These are phyloP conservation scores for Apiospora rasikravindrae DNA, from an alignment of 2,329 filamentous ascomycete species.

Conservation along the genomic window DNA sequence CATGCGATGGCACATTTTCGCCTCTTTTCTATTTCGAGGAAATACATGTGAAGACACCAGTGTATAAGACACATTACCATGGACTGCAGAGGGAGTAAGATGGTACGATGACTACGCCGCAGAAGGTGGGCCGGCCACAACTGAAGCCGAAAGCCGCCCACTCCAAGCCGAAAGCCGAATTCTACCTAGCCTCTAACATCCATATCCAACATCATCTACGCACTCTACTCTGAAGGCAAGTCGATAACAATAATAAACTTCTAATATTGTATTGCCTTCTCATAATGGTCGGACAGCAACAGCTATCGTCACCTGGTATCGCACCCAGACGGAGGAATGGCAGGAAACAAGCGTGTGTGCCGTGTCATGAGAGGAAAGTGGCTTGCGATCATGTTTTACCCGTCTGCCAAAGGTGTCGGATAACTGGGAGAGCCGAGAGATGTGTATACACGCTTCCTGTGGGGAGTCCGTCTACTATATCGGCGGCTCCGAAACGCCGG, in stretches of 20 bases:
- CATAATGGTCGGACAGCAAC: background rate
- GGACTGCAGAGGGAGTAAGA: background rate
- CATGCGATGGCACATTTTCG: background rate
- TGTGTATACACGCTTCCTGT: constrained; percentile 19
- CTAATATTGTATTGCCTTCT: background rate
- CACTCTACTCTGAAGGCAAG: background rate
- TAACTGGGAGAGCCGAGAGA: constrained; percentile 15
- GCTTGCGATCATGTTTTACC: constrained; percentile 25
- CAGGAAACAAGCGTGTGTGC: constrained; percentile 23
- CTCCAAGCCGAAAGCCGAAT: constrained; percentile 9
- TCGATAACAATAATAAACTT: background rate
- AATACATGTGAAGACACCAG: background rate
- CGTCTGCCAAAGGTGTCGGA: constrained; percentile 22
- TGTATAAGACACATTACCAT: background rate
- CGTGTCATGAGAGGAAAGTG: constrained; percentile 24
- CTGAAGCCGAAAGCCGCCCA: background rate
- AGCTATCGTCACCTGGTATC: background rate
- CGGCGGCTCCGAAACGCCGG: constrained; percentile 10
- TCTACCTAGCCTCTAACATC: background rate
- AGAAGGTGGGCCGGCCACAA: background rate
- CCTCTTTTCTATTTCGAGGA: background rate
- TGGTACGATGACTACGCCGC: background rate
- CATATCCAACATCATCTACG: background rate
- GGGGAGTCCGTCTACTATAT: background rate
- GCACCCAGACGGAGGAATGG: constrained; percentile 21